A percentile compares a stretch with the other conserved stretches of the same genome.
phyloP scores from a whole-genome alignment of 352 stramenopile genomes.

The Pythium sp. region DNA sequence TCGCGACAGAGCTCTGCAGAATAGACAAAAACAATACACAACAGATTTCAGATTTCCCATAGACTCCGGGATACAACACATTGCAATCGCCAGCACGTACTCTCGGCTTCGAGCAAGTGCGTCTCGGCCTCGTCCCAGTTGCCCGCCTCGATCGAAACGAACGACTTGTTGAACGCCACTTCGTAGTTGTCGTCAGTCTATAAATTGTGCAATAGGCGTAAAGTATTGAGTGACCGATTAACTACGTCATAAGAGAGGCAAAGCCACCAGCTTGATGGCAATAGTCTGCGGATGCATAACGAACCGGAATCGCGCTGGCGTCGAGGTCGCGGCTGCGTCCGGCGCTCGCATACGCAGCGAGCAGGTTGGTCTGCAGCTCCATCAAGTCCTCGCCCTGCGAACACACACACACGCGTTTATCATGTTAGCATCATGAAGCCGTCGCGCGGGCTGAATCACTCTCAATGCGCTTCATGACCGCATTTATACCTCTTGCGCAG shows the following conservation, averaged over 20 bases:
- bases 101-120: conserved; percentile 52
- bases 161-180: conserved; percentile 84
- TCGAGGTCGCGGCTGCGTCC: conserved; percentile 53
- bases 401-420: neutral
- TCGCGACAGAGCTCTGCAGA: conserved; percentile 65
- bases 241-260: neutral
- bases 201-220: neutral
- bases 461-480: too few relatives aligned
- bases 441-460: too few relatives aligned
- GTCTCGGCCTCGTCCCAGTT: conserved; percentile 50
- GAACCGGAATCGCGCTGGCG: conserved; percentile 46
- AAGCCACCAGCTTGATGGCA: neutral
- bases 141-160: conserved; percentile 63
- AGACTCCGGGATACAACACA: neutral
- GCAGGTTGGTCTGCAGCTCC: conserved; percentile 76
- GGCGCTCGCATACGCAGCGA: conserved; percentile 71
- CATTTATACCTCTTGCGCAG: conserved; percentile 30
- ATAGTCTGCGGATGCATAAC: neutral
- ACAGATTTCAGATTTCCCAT: neutral
- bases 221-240: neutral
- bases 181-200: conserved; percentile 77
- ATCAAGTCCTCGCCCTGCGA: conserved; percentile 56
- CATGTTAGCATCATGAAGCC: neutral
- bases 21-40: neutral
- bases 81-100: conserved; percentile 27